These are phyloP conservation scores for Populus euphratica DNA, from an alignment of 345 rosid species.

Conservation along the genomic window DNA sequence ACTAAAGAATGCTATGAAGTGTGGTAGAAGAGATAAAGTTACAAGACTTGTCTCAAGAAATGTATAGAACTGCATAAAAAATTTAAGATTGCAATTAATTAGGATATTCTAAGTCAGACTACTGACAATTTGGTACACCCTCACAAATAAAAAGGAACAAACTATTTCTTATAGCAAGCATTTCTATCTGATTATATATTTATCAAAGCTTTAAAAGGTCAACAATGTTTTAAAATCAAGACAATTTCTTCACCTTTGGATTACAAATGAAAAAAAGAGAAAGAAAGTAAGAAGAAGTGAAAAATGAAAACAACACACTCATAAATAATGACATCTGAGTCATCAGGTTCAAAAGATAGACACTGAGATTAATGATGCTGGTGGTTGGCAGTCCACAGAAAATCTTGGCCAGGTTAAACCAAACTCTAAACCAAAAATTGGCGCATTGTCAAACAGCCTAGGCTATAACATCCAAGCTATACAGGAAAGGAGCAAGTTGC, in stretches of 20 bases:
- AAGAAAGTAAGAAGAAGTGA: neutral
- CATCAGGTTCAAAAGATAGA: neutral
- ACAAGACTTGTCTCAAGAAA: slow-evolving; percentile 91
- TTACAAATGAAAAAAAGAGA: neutral
- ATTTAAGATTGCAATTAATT: slow-evolving; percentile 12
- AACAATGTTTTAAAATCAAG: neutral
- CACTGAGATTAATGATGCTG: neutral
- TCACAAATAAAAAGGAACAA: neutral
- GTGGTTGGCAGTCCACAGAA: neutral
- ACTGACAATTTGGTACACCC: neutral
- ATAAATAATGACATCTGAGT: neutral
- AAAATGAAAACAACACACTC: neutral
- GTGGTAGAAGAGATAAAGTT: slow-evolving; percentile 75
- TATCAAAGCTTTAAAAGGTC: neutral
- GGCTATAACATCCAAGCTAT: slow-evolving; percentile 1
- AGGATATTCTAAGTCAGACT: neutral
- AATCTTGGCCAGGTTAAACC: neutral
- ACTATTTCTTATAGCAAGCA: neutral
- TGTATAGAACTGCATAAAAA: slow-evolving; percentile 78
- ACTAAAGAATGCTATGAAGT: slow-evolving; percentile 82
- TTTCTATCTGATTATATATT: neutral
- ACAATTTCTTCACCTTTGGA: neutral
- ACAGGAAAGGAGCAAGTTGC: neutral
- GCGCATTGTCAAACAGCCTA: neutral
- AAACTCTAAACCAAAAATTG: neutral